phyloP scores from a whole-genome alignment of 2,329 filamentous ascomycete species.

The Pseudocercospora crystallina region DNA sequence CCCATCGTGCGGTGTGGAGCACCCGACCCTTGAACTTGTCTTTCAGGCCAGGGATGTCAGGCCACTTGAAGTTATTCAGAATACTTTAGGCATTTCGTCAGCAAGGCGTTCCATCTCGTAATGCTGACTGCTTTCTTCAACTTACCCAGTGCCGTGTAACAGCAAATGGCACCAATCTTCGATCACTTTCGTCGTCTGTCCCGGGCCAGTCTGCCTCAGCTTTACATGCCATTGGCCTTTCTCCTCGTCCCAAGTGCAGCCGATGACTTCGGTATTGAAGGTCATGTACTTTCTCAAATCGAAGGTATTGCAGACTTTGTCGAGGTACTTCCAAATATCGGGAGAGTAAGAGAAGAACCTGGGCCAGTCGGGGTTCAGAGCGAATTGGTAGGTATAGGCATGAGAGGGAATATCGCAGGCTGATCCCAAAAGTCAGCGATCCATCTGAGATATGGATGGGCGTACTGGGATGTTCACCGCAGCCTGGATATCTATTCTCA shows the following conservation, averaged over 20 bases:
- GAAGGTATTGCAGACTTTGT: constrained; percentile 51
- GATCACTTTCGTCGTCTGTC: constrained; percentile 39
- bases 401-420: constrained; percentile 48
- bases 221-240: constrained; percentile 52
- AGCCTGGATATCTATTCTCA: constrained; percentile 40
- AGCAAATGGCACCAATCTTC: constrained; percentile 47
- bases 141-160: constrained; percentile 46
- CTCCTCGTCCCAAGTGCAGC: constrained; percentile 51
- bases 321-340: constrained; percentile 51
- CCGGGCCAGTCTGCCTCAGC: constrained; percentile 41
- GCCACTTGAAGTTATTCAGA: constrained; percentile 34
- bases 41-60: constrained; percentile 41
- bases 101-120: too few relatives aligned
- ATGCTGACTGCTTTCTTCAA: too few relatives aligned
- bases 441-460: constrained; percentile 31
- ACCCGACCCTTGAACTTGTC: constrained; percentile 47
- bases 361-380: constrained; percentile 47
- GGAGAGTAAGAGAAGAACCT: constrained; percentile 48
- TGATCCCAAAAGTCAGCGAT: too few relatives aligned
- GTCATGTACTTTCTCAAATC: constrained; percentile 54
- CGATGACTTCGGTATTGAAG: constrained; percentile 50
- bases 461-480: neutral
- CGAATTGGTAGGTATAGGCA: constrained; percentile 20
- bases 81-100: too few relatives aligned
- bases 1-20: constrained; percentile 49